These are phyloP conservation scores for Alternaria brassicae DNA, from an alignment of 2,329 filamentous ascomycete genomes.

Conservation along the genomic window DNA sequence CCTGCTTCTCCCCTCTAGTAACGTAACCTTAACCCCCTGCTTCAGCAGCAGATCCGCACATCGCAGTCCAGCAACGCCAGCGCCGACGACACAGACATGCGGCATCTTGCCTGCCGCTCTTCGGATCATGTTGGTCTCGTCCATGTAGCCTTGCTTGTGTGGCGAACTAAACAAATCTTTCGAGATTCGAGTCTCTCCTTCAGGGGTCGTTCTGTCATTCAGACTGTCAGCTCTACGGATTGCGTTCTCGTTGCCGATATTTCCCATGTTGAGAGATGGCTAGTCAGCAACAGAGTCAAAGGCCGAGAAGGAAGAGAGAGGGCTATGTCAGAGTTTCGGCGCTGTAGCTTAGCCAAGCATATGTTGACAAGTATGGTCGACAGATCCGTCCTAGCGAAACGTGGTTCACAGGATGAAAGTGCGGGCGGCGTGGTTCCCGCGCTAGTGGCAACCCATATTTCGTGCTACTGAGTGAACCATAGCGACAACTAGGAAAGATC, in stretches of 20 bases:
- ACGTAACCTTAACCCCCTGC: conserved; percentile 70
- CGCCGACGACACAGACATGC: conserved; percentile 72
- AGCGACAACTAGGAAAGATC: background rate
- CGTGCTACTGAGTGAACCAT: background rate
- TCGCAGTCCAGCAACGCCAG: conserved; percentile 73
- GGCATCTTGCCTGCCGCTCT: conserved; percentile 51
- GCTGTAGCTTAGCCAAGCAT: background rate
- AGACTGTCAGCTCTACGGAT: conserved; percentile 39
- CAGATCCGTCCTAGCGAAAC: background rate
- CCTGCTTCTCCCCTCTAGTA: conserved; percentile 72
- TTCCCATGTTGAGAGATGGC: conserved; percentile 21
- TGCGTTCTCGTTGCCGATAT: conserved; percentile 36
- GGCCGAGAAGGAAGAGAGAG: background rate
- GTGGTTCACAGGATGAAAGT: background rate
- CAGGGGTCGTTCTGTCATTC: conserved; percentile 24
- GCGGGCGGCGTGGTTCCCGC: background rate
- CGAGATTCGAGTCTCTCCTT: conserved; percentile 40
- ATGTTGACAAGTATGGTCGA: background rate
- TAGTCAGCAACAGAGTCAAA: background rate
- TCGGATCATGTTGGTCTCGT: conserved; percentile 38
- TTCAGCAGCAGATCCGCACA: conserved; percentile 72
- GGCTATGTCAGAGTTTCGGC: too few relatives aligned
- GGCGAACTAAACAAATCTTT: conserved; percentile 44
- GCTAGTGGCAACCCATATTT: background rate
- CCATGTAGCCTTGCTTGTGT: conserved; percentile 33